Conservation (phyloP, 2,329 filamentous ascomycete species). For the Alternaria sp. region DNA sequence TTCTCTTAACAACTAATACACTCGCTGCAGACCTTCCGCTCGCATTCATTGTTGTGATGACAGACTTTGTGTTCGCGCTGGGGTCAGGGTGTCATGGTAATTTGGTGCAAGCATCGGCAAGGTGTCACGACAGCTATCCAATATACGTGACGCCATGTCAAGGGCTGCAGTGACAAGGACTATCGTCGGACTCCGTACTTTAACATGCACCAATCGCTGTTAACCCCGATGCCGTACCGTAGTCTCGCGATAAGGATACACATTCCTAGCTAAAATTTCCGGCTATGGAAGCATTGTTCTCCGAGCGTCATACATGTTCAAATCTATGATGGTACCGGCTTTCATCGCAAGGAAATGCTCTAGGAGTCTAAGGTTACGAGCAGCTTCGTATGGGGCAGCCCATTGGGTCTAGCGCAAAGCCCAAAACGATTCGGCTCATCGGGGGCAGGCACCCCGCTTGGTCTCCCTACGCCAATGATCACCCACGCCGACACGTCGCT, state of each 20-base stretch:
- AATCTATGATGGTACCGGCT: background rate
- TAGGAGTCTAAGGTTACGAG: background rate
- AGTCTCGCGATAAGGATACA: background rate
- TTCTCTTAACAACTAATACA: background rate
- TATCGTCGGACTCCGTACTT: background rate
- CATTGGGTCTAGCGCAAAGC: background rate
- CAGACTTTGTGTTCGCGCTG: background rate
- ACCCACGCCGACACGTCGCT: background rate
- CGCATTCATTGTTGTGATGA: background rate
- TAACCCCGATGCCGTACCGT: background rate
- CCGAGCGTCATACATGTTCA: background rate
- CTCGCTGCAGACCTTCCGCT: background rate
- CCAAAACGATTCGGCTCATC: background rate
- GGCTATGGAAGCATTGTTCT: background rate
- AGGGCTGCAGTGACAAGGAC: background rate
- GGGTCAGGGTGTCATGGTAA: background rate
- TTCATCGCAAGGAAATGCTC: background rate
- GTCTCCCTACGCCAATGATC: slow-evolving; percentile 1
- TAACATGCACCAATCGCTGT: background rate
- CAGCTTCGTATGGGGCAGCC: background rate
- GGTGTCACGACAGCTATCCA: background rate
- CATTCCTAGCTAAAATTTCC: background rate
- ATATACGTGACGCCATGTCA: background rate
- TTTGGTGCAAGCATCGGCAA: background rate
- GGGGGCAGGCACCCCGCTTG: slow-evolving; percentile 6